Conservation (phyloP, 2,329 filamentous ascomycete species). For the Arthrobotrys conoides region DNA sequence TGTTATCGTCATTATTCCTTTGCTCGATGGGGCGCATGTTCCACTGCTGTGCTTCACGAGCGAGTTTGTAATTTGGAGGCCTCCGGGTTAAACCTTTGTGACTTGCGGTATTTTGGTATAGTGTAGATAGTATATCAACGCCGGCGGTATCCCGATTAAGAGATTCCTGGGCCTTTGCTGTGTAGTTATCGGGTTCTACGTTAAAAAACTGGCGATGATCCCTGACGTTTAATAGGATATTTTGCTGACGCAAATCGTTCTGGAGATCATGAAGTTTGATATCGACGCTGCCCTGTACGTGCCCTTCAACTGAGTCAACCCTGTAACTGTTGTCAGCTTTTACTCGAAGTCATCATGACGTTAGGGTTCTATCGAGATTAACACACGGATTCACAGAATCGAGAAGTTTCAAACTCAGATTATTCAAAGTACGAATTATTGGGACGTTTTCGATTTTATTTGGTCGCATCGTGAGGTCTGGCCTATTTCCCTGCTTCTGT, state of each 20-base stretch:
- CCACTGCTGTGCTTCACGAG: background rate
- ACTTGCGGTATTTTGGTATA: constrained; percentile 31
- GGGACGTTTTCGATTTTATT: constrained; percentile 81
- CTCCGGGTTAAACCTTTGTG: background rate
- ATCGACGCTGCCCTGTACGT: constrained; percentile 61
- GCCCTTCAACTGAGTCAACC: constrained; percentile 7
- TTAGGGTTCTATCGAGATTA: too few species aligned
- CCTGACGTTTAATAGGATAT: constrained; percentile 33
- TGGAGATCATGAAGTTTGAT: constrained; percentile 37
- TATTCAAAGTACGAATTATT: constrained; percentile 90
- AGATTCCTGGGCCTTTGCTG: background rate
- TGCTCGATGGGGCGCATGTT: background rate
- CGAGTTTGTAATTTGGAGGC: background rate
- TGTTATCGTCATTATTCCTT: background rate
- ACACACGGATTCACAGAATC: constrained; percentile 80
- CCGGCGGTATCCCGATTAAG: background rate
- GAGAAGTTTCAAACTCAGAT: constrained; percentile 92
- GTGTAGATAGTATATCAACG: constrained; percentile 7
- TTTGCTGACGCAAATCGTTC: constrained; percentile 30
- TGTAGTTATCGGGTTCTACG: background rate
- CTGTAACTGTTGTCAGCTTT: constrained; percentile 1
- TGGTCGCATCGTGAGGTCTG: constrained; percentile 91
- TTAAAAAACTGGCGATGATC: constrained; percentile 50
- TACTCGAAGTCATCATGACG: background rate
- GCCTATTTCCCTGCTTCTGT: constrained; percentile 82